Percentiles rank a stretch among this genome's conserved stretches.
phyloP scores from a whole-genome alignment of 306 rosid species.

The Prunus padus region DNA sequence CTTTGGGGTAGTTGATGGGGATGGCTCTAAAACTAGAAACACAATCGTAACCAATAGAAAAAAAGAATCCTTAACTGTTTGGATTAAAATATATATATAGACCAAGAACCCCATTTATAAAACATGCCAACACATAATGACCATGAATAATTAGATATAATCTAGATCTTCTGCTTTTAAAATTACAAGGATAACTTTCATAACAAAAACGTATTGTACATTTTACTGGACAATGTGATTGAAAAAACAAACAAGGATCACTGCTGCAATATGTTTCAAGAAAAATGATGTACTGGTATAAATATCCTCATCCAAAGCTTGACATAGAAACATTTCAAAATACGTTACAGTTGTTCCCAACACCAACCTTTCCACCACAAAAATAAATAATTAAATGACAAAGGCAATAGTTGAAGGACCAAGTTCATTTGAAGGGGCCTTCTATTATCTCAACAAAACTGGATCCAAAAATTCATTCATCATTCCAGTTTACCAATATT shows the following conservation, averaged over 20 bases:
- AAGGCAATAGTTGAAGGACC: background rate
- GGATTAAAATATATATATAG: background rate
- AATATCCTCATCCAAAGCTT: background rate
- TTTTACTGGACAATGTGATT: background rate
- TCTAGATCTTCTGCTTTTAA: background rate
- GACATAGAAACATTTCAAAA: background rate
- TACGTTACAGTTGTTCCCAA: background rate
- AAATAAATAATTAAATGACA: background rate
- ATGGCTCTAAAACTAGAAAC: conserved; percentile 56
- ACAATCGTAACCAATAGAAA: conserved; percentile 13
- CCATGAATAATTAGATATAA: background rate
- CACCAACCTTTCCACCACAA: background rate
- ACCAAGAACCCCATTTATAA: background rate
- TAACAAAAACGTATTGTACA: background rate
- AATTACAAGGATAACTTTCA: background rate
- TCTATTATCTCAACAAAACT: background rate
- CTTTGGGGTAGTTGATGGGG: conserved; percentile 59
- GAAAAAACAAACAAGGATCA: background rate
- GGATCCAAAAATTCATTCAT: background rate
- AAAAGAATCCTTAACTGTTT: background rate
- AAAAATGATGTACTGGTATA: background rate
- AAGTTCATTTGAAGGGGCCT: background rate
- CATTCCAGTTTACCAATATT: background rate
- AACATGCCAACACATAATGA: background rate
- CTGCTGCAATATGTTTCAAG: background rate